Conservation (phyloP, 306 rosid genomes). For the Alnus glutinosa region DNA sequence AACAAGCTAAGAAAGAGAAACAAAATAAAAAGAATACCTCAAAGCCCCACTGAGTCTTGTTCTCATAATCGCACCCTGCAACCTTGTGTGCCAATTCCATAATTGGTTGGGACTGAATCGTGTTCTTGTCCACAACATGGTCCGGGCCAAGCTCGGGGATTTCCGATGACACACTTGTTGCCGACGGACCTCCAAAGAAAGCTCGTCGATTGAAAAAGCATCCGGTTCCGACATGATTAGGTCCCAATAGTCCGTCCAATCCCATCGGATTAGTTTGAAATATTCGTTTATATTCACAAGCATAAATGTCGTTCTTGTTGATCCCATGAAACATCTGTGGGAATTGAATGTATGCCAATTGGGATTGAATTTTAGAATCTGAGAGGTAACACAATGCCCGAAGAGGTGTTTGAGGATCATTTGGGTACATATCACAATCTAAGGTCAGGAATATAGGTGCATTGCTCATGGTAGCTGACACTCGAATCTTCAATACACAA, state of each 20-base stretch:
- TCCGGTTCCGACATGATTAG: slow-evolving; percentile 32
- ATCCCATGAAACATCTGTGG: slow-evolving; percentile 39
- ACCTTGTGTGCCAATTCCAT: slow-evolving; percentile 32
- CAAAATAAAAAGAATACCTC: slow-evolving; percentile 25
- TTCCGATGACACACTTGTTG: slow-evolving; percentile 7
- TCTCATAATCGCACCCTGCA: slow-evolving; percentile 36
- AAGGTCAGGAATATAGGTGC: slow-evolving; percentile 40
- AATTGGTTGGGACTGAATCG: slow-evolving; percentile 12
- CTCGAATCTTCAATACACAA: slow-evolving; percentile 37
- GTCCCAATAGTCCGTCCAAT: slow-evolving; percentile 37
- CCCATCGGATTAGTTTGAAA: slow-evolving; percentile 26
- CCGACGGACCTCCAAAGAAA: slow-evolving; percentile 47
- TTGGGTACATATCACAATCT: slow-evolving; percentile 49
- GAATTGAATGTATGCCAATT: slow-evolving; percentile 34
- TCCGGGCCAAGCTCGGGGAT: slow-evolving; percentile 24
- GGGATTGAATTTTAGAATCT: slow-evolving; percentile 10
- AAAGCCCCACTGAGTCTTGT: slow-evolving; percentile 38
- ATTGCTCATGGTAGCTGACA: slow-evolving; percentile 46
- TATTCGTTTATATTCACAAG: background rate
- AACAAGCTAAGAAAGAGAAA: too few relatives aligned
- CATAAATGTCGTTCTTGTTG: slow-evolving; percentile 33
- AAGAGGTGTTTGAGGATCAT: slow-evolving; percentile 39
- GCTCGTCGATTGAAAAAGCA: slow-evolving; percentile 37
- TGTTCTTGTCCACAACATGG: slow-evolving; percentile 24
- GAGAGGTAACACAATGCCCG: slow-evolving; percentile 35